phyloP scores from a whole-genome alignment of 495 filamentous ascomycete genomes.

The Cercophora newfieldiana region DNA sequence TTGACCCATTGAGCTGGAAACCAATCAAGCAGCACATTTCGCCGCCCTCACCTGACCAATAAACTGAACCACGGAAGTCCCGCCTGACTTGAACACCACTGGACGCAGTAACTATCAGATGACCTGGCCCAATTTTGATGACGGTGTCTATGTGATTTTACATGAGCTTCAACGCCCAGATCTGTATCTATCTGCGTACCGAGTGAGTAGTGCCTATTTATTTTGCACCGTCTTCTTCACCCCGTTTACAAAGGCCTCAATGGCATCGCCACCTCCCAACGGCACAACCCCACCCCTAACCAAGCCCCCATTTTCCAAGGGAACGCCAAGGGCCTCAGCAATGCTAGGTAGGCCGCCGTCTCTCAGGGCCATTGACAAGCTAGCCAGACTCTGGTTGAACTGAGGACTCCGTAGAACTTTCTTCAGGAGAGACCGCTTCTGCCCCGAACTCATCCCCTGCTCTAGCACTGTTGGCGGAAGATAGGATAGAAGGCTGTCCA shows the following conservation, averaged over 20 bases:
- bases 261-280: constrained; percentile 82
- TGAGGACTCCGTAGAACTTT: constrained; percentile 89
- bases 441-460: constrained; percentile 66
- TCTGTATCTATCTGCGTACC: not conserved
- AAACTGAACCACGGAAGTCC: too few relatives aligned
- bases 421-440: constrained; percentile 80
- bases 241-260: constrained; percentile 87
- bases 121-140: not conserved
- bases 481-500: constrained; percentile 73
- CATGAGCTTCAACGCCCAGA: not conserved
- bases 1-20: not conserved
- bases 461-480: constrained; percentile 69
- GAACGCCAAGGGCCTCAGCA: constrained; percentile 78
- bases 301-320: constrained; percentile 78
- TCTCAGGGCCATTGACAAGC: constrained; percentile 80
- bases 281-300: constrained; percentile 73
- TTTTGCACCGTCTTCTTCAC: constrained; percentile 74
- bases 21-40: not conserved
- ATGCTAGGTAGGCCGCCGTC: constrained; percentile 93
- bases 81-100: too few relatives aligned
- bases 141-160: not conserved
- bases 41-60: not conserved
- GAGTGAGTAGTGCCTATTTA: constrained; percentile 23
- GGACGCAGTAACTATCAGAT: too few relatives aligned
- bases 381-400: constrained; percentile 80